Percentiles rank a stretch among this genome's conserved stretches.
Evolutionary conservation across 164 flowering plant species (phyloP).

Genomic region (Tetrastigma voinierianum): DNA sequence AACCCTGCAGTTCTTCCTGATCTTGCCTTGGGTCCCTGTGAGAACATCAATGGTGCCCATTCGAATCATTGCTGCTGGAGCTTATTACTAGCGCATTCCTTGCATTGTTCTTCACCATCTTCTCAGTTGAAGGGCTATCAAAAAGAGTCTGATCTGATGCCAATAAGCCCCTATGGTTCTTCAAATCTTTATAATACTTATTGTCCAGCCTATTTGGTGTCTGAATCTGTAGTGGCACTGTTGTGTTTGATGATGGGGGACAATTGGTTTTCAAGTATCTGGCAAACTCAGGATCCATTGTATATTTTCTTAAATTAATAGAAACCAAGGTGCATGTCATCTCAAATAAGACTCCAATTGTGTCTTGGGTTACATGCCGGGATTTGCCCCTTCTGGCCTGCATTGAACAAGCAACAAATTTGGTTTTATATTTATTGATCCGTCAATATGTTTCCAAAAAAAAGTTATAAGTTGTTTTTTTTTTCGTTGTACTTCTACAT

Average conservation of each 20-base stretch:
- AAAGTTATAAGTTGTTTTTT: too few species aligned
- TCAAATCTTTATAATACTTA: constrained; percentile 12
- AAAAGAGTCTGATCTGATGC: constrained; percentile 5
- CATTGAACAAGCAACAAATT: too few species aligned
- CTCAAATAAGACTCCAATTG: too few species aligned
- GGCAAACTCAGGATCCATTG: constrained; percentile 27
- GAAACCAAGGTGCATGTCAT: too few species aligned
- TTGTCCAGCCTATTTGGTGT: constrained; percentile 18
- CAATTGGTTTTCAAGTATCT: constrained; percentile 4
- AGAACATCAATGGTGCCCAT: constrained; percentile 35
- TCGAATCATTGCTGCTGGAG: constrained; percentile 44
- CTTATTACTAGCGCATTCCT: constrained; percentile 12
- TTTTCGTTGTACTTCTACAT: too few species aligned
- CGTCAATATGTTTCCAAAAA: too few species aligned
- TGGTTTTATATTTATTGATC: too few species aligned
- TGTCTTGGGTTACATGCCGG: too few species aligned
- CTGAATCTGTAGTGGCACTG: constrained; percentile 18
- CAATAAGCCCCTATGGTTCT: background rate
- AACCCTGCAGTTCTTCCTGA: constrained; percentile 37
- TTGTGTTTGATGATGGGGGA: constrained; percentile 6
- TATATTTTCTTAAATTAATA: too few species aligned
- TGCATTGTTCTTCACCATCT: constrained; percentile 18
- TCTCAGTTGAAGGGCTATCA: constrained; percentile 19
- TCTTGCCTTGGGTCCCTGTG: constrained; percentile 33
- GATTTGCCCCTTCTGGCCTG: too few species aligned